Evolutionary conservation across 352 stramenopile species (phyloP).

Genomic region (Phytopythium boreale): DNA sequence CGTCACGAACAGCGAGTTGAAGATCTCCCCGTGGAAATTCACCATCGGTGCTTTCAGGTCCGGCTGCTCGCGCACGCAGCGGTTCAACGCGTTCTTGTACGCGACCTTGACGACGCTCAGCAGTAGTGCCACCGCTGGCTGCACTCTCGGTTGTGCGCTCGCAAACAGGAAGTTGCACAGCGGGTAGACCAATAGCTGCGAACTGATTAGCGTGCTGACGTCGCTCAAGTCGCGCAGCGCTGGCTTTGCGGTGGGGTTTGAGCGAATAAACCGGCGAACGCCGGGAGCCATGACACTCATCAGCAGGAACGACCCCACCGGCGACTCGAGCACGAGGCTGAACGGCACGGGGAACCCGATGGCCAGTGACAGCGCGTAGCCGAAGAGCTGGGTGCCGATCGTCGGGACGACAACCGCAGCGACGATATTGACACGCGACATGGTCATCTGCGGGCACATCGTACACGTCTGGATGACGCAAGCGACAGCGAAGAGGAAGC

Average conservation of each 20-base stretch:
- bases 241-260: constrained; percentile 5
- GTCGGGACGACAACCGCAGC: no score
- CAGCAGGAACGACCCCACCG: constrained; percentile 11
- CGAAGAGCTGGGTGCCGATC: no score
- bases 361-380: no score
- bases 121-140: constrained; percentile 19
- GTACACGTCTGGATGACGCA: no score
- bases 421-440: no score
- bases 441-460: no score
- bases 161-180: constrained; percentile 20
- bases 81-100: constrained; percentile 24
- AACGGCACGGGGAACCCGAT: no score
- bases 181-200: constrained; percentile 18
- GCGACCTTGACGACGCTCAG: constrained; percentile 27
- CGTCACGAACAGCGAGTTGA: constrained; percentile 36
- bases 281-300: constrained; percentile 2
- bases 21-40: constrained; percentile 42
- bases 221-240: constrained; percentile 4
- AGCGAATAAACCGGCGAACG: neutral
- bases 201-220: constrained; percentile 5
- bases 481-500: no score
- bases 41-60: constrained; percentile 26
- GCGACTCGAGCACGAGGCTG: neutral
- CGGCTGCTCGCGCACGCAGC: constrained; percentile 13
- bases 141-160: constrained; percentile 1